Conservation (phyloP, 164 flowering plant genomes). For the Stephania japonica region DNA sequence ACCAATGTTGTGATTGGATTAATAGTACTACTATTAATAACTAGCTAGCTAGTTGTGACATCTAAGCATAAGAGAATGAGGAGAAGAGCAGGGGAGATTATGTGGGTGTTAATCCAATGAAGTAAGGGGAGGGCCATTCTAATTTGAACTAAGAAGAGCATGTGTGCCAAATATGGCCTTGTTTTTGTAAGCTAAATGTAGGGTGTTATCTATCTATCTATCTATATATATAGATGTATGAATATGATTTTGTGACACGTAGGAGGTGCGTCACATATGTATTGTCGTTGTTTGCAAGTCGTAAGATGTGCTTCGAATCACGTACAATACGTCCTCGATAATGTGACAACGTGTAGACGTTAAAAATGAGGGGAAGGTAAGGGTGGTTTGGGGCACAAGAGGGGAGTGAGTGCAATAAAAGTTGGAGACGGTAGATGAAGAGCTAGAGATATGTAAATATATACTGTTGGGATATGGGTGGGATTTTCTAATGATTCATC, state of each 20-base stretch:
- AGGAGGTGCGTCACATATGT: no score
- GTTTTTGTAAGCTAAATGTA: no score
- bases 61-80: neutral
- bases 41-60: neutral
- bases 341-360: neutral
- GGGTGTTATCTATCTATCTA: no score
- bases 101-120: neutral
- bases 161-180: no score
- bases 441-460: no score
- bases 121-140: neutral
- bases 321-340: no score
- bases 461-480: neutral
- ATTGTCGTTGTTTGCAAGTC: no score
- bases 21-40: neutral
- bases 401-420: conserved; percentile 8
- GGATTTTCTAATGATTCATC: neutral
- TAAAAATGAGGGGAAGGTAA: neutral
- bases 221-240: no score
- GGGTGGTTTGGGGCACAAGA: conserved; percentile 5
- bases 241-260: no score
- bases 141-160: neutral
- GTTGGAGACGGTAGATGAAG: neutral
- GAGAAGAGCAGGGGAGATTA: neutral
- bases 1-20: neutral
- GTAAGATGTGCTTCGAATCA: no score